Evolutionary conservation across 1,139 yeast genomes (phyloP).

Genomic region (Meyerozyma elateridarum): DNA sequence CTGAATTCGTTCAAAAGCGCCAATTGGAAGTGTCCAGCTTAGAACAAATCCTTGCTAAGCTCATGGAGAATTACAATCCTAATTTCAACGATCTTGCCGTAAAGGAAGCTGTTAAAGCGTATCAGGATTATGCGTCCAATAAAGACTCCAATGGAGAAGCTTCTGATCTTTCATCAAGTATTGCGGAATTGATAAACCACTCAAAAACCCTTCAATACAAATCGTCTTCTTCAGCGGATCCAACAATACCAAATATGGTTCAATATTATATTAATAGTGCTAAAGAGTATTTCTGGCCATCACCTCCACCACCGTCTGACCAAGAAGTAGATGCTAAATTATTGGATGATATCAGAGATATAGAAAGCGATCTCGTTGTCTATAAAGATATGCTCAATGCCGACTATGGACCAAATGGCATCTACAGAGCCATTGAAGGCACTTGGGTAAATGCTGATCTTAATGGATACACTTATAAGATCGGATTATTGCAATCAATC

Average conservation of each 20-base stretch:
- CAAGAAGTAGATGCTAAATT: constrained; percentile 7
- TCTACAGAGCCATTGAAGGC: constrained; percentile 54
- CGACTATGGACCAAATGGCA: constrained; percentile 60
- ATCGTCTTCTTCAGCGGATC: too few relatives aligned
- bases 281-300: neutral
- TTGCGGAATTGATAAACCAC: too few relatives aligned
- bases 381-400: constrained; percentile 38
- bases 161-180: too few relatives aligned
- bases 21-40: constrained; percentile 22
- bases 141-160: constrained; percentile 13
- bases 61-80: constrained; percentile 68
- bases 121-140: constrained; percentile 50
- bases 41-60: constrained; percentile 39
- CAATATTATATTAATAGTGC: neutral
- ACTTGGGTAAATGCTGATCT: constrained; percentile 44
- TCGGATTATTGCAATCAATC: constrained; percentile 55
- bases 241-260: neutral
- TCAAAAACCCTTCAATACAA: too few relatives aligned
- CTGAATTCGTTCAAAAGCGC: constrained; percentile 13
- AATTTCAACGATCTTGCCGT: constrained; percentile 90
- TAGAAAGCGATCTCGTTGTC: constrained; percentile 13
- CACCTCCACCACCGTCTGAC: neutral
- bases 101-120: constrained; percentile 61
- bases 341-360: constrained; percentile 15
- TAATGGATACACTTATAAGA: constrained; percentile 69